A percentile compares a stretch with the other conserved stretches of the same genome.
phyloP scores from a whole-genome alignment of 306 rosid genomes.

The Macrotyloma uniflorum region DNA sequence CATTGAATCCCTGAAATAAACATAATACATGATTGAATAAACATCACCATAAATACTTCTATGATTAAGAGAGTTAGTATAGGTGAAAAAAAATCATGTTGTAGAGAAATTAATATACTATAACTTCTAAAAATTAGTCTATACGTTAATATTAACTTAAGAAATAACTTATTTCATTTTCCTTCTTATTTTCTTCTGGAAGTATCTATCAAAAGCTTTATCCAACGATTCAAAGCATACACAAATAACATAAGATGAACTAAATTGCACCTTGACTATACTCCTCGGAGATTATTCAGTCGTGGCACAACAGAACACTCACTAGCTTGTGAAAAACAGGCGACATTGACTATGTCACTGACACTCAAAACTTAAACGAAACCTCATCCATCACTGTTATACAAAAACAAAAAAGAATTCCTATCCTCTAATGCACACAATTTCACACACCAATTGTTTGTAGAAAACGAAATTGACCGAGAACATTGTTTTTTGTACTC shows the following conservation, averaged over 20 bases:
- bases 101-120: too few relatives aligned
- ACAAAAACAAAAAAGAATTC: not conserved
- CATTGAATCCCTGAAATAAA: not conserved
- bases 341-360: not conserved
- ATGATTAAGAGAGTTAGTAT: too few relatives aligned
- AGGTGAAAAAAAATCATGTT: too few relatives aligned
- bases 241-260: not conserved
- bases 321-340: constrained; percentile 10
- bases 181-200: not conserved
- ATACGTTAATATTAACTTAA: too few relatives aligned
- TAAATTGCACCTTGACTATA: not conserved
- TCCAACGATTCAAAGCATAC: not conserved
- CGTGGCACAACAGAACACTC: constrained; percentile 6
- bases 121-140: too few relatives aligned
- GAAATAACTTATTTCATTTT: not conserved
- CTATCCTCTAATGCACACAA: not conserved
- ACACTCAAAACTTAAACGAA: constrained; percentile 1
- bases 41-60: too few relatives aligned
- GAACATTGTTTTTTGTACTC: not conserved
- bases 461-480: not conserved
- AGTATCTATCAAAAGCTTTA: not conserved
- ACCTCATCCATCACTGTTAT: not conserved
- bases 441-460: not conserved
- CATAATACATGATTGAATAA: not conserved
- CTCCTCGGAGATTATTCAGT: constrained; percentile 3